Conservation (phyloP, 352 stramenopile species). For the Chrysophaeum taylorii region DNA sequence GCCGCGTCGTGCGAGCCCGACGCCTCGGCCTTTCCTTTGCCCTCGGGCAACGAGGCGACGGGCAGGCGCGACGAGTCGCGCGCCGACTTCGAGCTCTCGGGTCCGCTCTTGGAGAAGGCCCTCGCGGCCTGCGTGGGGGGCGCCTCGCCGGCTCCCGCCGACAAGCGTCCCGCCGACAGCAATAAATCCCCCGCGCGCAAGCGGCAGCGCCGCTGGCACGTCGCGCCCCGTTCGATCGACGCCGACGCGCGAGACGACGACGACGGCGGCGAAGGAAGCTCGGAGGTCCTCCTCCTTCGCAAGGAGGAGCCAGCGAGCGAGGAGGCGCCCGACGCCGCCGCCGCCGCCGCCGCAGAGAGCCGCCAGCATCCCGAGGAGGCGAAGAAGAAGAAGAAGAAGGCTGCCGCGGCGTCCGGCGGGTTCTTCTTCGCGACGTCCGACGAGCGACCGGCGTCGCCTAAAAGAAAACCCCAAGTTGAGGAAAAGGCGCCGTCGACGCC, state of each 20-base stretch:
- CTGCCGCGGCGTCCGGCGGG: too few species aligned
- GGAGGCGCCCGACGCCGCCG: background rate
- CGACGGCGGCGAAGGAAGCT: background rate
- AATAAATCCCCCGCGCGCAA: background rate
- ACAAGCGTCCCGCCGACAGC: background rate
- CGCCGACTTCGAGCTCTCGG: background rate
- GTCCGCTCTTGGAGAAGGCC: background rate
- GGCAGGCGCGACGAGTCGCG: background rate
- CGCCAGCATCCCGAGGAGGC: too few species aligned
- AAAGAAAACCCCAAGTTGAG: too few species aligned
- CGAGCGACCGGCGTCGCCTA: too few species aligned
- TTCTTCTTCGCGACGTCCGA: too few species aligned
- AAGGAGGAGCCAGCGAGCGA: background rate
- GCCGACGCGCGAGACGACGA: background rate
- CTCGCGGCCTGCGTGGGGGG: conserved; percentile 9
- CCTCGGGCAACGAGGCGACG: background rate
- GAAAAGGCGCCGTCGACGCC: background rate
- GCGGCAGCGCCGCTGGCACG: background rate
- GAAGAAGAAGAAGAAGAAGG: too few species aligned
- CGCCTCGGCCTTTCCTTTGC: background rate
- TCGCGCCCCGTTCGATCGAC: background rate
- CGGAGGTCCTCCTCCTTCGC: background rate
- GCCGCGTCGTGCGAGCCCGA: background rate
- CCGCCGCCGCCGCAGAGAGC: background rate
- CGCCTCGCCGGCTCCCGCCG: background rate